A percentile compares a stretch with the other conserved stretches of the same genome.
phyloP scores from a whole-genome alignment of 2,329 filamentous ascomycete genomes.

The Trichophaea hybrida region DNA sequence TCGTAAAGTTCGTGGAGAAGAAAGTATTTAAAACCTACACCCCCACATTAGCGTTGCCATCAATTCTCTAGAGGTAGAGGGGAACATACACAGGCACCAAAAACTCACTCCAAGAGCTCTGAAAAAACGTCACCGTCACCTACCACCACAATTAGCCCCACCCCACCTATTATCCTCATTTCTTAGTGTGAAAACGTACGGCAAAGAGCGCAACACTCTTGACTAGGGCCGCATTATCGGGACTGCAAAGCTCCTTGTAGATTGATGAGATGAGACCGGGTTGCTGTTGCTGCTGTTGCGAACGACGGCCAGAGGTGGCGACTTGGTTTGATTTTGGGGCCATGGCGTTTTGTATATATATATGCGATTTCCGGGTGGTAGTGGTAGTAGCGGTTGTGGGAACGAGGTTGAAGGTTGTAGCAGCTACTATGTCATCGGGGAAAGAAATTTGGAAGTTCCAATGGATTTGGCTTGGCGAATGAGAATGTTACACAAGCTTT shows the following conservation, averaged over 20 bases:
- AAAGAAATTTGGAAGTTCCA: neutral
- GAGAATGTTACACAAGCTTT: no score
- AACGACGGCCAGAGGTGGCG: neutral
- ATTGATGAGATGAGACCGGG: slow-evolving; percentile 44
- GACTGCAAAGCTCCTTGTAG: slow-evolving; percentile 48
- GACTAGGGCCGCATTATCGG: slow-evolving; percentile 56
- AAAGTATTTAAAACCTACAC: no score
- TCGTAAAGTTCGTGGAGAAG: no score
- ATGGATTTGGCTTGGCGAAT: neutral
- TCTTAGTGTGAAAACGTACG: slow-evolving; percentile 35
- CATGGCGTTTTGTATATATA: neutral
- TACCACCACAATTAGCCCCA: slow-evolving; percentile 27
- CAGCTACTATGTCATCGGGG: neutral
- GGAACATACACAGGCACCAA: slow-evolving; percentile 48
- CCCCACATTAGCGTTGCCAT: no score
- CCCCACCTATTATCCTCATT: neutral
- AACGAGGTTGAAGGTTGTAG: neutral
- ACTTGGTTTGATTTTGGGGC: neutral
- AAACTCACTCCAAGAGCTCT: slow-evolving; percentile 52
- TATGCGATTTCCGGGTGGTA: neutral
- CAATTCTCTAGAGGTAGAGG: neutral
- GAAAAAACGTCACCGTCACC: slow-evolving; percentile 52
- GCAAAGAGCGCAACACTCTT: slow-evolving; percentile 54
- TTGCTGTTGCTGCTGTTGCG: slow-evolving; percentile 18
- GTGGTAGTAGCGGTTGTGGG: neutral